Evolutionary conservation across 2,329 filamentous ascomycete genomes (phyloP), one percentile per base, ranked within the genome.

Genomic region (Sporothrix pallida): DNA sequence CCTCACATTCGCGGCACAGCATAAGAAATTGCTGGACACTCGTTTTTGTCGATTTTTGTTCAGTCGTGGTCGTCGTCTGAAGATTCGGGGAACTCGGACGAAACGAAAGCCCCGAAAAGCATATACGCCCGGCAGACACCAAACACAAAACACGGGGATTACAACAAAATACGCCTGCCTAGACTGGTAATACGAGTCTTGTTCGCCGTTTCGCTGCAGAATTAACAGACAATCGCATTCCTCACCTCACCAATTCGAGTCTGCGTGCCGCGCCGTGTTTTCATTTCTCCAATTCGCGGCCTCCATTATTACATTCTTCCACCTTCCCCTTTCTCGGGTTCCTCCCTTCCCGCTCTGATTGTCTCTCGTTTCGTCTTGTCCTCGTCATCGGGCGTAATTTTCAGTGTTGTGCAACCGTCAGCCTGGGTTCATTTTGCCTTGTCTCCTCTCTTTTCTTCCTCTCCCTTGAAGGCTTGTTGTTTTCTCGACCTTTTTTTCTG

Each of bases 121-220:
- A 54, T 15, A 52, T 8, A 13, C 42, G 20, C 42, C 42, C 65
- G 17, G 15, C 65, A 48, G 31, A 5, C 31, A 68, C 65, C 65
- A 9, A 44, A 44, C 15, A 31, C 10, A 20, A 4, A 37, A 37
- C 31, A 37, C 31, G 31, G 31, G 31, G 31, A 37, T 37, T 37
- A 37, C 31, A 6, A 37, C 31, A 37, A 37, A 37, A 37, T 37
- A 37, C 31, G 13, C 44, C 46, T 52, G 23, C 20, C 37, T 37
- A 50, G 44, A 68, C 37, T 31, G 63, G 26, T 50, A 68, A 68
- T 17, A 68, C 62, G n/a, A 65, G n/a, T 8, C 6, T 20, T 37
- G 62, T 68, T 23, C 62, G 42, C 62, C 46, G 62, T 37, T 68
- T 23, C 62, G 42, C 62, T 67, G 62, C 62, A 67, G 62, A 67